phyloP scores from a whole-genome alignment of 306 rosid genomes.

The Coriaria nepalensis region DNA sequence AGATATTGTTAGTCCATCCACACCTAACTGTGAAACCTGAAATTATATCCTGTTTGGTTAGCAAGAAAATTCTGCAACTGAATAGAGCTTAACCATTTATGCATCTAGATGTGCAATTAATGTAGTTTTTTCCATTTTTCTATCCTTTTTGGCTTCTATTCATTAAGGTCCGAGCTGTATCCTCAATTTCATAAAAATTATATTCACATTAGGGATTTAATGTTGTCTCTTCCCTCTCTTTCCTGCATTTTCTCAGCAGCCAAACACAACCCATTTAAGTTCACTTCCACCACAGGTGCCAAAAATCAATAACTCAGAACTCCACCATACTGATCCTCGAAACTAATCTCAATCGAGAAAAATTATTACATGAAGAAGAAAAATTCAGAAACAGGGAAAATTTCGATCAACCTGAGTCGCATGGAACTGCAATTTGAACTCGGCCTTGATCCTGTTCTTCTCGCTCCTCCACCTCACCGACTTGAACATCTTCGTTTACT shows the following conservation, averaged over 20 bases:
- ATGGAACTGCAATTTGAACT: constrained; percentile 69
- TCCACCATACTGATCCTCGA: not conserved
- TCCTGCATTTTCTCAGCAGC: constrained; percentile 17
- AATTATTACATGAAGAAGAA: not conserved
- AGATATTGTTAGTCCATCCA: constrained; percentile 57
- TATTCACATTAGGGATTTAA: too few species aligned
- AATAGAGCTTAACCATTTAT: too few species aligned
- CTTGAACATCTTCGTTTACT: constrained; percentile 50
- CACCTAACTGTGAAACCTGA: constrained; percentile 56
- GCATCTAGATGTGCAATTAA: too few species aligned
- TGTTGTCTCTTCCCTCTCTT: not conserved
- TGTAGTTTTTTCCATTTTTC: too few species aligned
- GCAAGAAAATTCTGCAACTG: too few species aligned
- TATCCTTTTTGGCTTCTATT: too few species aligned
- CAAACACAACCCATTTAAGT: constrained; percentile 16
- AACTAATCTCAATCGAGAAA: constrained; percentile 10
- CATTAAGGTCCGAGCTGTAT: too few species aligned
- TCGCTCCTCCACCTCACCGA: constrained; percentile 84
- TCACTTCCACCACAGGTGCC: too few species aligned
- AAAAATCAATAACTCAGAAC: too few species aligned
- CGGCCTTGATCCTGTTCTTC: constrained; percentile 59
- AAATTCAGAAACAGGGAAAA: not conserved
- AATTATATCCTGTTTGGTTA: constrained; percentile 12
- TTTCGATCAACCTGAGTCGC: constrained; percentile 50
- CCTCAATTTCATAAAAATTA: too few species aligned